Percentiles rank a stretch among this genome's conserved stretches.
phyloP scores from a whole-genome alignment of 306 rosid species.

The Prosopis cineraria region DNA sequence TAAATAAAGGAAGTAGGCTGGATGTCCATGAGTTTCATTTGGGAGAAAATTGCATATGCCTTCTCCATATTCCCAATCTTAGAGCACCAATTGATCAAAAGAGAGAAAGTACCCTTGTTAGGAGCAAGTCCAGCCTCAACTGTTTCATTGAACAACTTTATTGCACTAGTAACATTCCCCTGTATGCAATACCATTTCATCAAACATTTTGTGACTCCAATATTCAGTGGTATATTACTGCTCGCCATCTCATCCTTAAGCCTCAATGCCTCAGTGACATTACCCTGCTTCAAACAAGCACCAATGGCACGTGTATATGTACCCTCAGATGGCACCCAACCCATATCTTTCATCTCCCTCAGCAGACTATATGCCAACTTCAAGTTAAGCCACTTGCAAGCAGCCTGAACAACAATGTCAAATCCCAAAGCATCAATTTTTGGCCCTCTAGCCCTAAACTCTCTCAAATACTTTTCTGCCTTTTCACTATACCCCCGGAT shows the following conservation, averaged over 20 bases:
- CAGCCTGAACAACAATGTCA: conserved; percentile 51
- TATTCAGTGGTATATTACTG: conserved; percentile 47
- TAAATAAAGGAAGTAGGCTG: conserved; percentile 48
- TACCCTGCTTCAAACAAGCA: conserved; percentile 68
- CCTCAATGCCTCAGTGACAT: conserved; percentile 61
- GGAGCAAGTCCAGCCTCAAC: conserved; percentile 53
- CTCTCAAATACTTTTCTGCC: conserved; percentile 50
- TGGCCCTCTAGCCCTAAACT: conserved; percentile 50
- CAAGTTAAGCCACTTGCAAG: conserved; percentile 48
- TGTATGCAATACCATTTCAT: conserved; percentile 59
- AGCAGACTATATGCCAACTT: conserved; percentile 47
- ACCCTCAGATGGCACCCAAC: conserved; percentile 61
- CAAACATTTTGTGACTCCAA: conserved; percentile 56
- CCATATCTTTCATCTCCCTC: conserved; percentile 62
- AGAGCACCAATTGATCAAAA: conserved; percentile 60
- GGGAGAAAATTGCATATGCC: conserved; percentile 57
- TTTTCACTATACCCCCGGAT: conserved; percentile 46
- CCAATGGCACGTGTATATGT: conserved; percentile 45
- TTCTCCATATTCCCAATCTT: conserved; percentile 63
- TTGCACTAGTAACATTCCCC: conserved; percentile 59
- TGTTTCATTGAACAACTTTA: conserved; percentile 53
- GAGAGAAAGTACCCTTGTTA: conserved; percentile 46
- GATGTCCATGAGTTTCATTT: conserved; percentile 59
- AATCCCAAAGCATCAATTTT: conserved; percentile 56
- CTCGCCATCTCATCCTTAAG: conserved; percentile 72